These are phyloP conservation scores for Acer campestre DNA, from an alignment of 345 rosid species.

Conservation along the genomic window DNA sequence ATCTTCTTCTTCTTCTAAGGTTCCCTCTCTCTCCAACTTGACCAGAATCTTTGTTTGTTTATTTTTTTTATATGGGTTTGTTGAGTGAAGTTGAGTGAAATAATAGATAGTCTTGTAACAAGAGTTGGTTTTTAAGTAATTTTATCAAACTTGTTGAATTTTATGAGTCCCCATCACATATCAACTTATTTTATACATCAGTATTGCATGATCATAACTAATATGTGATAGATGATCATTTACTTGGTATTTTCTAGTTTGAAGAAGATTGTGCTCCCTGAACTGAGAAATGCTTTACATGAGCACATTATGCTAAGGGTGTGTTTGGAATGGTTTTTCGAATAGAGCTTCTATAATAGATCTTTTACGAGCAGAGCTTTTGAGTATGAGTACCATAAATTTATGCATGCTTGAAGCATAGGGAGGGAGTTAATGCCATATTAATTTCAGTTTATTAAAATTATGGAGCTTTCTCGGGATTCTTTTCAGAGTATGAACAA, in stretches of 20 bases:
- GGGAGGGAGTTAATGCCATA: neutral
- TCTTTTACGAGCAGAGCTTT: too few relatives aligned
- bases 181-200: neutral
- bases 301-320: neutral
- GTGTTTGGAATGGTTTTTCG: too few relatives aligned
- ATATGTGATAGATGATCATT: neutral
- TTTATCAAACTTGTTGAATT: neutral
- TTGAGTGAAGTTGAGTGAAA: neutral
- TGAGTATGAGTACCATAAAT: too few relatives aligned
- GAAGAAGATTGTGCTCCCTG: neutral
- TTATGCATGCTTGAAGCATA: neutral
- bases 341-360: too few relatives aligned
- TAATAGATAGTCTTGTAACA: neutral
- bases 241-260: neutral
- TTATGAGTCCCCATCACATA: neutral
- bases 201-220: neutral
- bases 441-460: neutral
- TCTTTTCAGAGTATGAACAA: neutral
- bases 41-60: neutral
- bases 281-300: neutral
- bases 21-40: conserved; percentile 21
- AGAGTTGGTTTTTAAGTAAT: neutral
- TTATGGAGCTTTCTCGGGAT: neutral
- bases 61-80: neutral
- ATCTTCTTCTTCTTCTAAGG: conserved; percentile 46